Evolutionary conservation across 371 early-diverging fungal species (phyloP).

Genomic region (Mucor saturninus): DNA sequence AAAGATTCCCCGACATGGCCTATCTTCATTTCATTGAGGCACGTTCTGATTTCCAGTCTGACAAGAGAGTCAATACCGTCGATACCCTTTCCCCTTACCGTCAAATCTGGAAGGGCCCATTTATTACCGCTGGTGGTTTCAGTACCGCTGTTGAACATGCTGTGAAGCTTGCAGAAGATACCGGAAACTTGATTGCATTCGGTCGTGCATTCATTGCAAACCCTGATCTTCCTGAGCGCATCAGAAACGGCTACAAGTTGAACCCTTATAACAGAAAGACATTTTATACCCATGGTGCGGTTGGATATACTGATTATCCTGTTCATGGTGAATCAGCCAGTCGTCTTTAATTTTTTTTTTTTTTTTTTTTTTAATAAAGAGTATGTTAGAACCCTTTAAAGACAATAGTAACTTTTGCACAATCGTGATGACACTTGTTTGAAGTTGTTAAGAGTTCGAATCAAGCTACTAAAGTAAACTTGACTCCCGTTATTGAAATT

Average conservation of each 20-base stretch:
- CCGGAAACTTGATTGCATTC: slow-evolving; percentile 33
- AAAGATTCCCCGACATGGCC: slow-evolving; percentile 18
- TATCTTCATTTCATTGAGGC: slow-evolving; percentile 34
- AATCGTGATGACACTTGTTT: too few relatives aligned
- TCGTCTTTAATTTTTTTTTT: too few relatives aligned
- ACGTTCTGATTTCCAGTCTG: slow-evolving; percentile 6
- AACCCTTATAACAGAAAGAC: slow-evolving; percentile 29
- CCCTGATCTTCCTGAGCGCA: slow-evolving; percentile 30
- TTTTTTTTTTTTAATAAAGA: too few relatives aligned
- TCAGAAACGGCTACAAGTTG: slow-evolving; percentile 10
- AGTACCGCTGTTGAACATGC: slow-evolving; percentile 20
- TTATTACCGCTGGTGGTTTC: slow-evolving; percentile 26
- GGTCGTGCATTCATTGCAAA: slow-evolving; percentile 35
- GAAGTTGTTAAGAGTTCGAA: too few relatives aligned
- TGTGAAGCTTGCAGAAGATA: slow-evolving; percentile 17
- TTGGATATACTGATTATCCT: slow-evolving; percentile 35
- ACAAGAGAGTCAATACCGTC: slow-evolving; percentile 9
- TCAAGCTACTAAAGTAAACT: too few relatives aligned
- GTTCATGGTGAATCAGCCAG: slow-evolving; percentile 12
- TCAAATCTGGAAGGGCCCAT: slow-evolving; percentile 30
- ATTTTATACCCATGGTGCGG: slow-evolving; percentile 24
- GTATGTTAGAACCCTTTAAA: too few relatives aligned
- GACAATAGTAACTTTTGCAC: too few relatives aligned
- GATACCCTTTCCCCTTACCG: slow-evolving; percentile 27
- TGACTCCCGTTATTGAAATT: too few relatives aligned